Evolutionary conservation across 768 basidiomycete species (phyloP), one percentile per base, ranked within the genome.

Genomic region (Suillus spraguei): DNA sequence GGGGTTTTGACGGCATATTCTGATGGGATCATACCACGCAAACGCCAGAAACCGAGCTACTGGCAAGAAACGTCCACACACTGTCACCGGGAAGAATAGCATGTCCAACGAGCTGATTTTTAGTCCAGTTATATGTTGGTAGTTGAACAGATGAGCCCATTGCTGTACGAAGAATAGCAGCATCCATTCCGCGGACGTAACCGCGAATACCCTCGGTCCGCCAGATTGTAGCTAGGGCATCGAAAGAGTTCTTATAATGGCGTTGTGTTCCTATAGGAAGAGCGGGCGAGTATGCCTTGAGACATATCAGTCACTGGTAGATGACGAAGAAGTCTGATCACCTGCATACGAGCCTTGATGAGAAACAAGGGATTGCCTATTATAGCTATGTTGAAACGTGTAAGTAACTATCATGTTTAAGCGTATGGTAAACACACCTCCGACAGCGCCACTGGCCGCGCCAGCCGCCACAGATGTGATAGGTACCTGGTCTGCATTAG

Each of bases 281-380:
- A 46, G 89, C 87, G 8, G 97, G 95, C 0, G 96, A 99, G 78
- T 95, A 99, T 35, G 97, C 97, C 90, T 92, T 60, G 10, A 44
- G 22, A 42, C 33, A 14, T n/a, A 54, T 33, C 24, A 52, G 66
- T 49, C 64, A 41, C 41, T 50, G 28, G n/a, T 24, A 11, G n/a
- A 28, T 17, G 46, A 8, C 20, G 16, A 20, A 17, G 9, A 28
- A 53, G 14, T 50, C 17, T 10, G 59, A 68, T 62, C 20, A 89
- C 91, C 83, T 99, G 97, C 91, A 99, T 98, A 52, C 97, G 87
- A 6, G 97, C 97, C 79, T 99, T 99, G 72, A 99, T 87, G 62
- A 99, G 80, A 78, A 97, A 99, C 14, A 97, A 78, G 0, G 95
- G 95, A 74, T 94, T 97, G 47, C 95, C 95, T 49, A 95, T 76